A percentile compares a stretch with the other conserved stretches of the same genome.
Evolutionary conservation across 148 eudicot species (phyloP).

Genomic region (Rhododendron ovatum): DNA sequence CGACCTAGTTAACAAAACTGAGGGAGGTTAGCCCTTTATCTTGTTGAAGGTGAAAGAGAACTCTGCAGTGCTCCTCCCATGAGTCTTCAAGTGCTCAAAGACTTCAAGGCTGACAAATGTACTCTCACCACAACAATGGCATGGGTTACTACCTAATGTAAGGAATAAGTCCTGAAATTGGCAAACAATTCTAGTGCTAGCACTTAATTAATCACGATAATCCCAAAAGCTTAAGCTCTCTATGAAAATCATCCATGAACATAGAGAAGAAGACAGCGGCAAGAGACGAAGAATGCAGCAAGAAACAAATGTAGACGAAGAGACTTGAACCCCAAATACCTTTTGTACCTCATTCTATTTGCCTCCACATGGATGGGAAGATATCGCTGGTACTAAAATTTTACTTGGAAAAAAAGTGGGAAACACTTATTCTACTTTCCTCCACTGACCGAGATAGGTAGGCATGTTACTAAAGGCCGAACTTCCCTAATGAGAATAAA

Average conservation of each 20-base stretch:
- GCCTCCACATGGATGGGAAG: background rate
- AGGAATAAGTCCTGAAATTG: background rate
- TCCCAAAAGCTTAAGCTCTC: background rate
- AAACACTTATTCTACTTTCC: constrained; percentile 4
- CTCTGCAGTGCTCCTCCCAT: background rate
- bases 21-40: background rate
- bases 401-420: background rate
- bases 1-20: background rate
- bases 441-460: background rate
- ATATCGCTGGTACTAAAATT: background rate
- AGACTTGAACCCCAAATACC: background rate
- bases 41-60: background rate
- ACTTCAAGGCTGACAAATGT: background rate
- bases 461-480: background rate
- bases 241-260: background rate
- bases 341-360: background rate
- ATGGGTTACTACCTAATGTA: background rate
- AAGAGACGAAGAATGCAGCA: background rate
- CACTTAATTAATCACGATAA: background rate
- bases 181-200: background rate
- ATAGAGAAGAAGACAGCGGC: background rate
- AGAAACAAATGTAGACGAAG: background rate
- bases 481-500: background rate
- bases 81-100: background rate
- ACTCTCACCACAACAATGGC: background rate